These are phyloP conservation scores for Poa annua DNA, from an alignment of 176 grass and related monocot species.

Conservation along the genomic window DNA sequence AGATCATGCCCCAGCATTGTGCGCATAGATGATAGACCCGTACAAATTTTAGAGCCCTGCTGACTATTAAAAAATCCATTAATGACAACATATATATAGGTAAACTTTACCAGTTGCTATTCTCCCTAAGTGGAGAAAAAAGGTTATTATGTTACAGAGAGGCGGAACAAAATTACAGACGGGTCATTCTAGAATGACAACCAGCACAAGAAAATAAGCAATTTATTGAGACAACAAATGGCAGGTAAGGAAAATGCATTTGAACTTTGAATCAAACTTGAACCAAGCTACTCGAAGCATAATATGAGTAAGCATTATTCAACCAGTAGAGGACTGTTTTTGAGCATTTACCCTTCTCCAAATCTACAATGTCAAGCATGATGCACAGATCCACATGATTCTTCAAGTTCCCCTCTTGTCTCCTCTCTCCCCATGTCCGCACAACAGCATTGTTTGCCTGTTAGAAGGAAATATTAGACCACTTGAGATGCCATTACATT, in stretches of 20 bases:
- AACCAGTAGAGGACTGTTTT: not conserved
- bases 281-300: not conserved
- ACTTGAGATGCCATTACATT: not conserved
- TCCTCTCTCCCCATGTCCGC: slow-evolving; percentile 73
- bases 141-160: not conserved
- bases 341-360: slow-evolving; percentile 73
- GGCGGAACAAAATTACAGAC: not conserved
- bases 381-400: slow-evolving; percentile 89
- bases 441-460: slow-evolving; percentile 80
- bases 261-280: slow-evolving; percentile 1
- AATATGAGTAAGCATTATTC: not conserved
- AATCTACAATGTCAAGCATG: slow-evolving; percentile 72
- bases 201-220: not conserved
- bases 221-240: not conserved
- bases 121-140: not conserved
- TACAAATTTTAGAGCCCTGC: not conserved
- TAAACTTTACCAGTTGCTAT: not conserved
- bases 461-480: slow-evolving; percentile 23
- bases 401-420: slow-evolving; percentile 71
- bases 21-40: not conserved
- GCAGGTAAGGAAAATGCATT: not conserved
- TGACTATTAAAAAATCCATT: not conserved
- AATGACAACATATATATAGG: not conserved
- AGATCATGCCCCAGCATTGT: not conserved
- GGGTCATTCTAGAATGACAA: not conserved